Conservation (phyloP, 2,329 filamentous ascomycete species). For the Aspergillus udagawae region DNA sequence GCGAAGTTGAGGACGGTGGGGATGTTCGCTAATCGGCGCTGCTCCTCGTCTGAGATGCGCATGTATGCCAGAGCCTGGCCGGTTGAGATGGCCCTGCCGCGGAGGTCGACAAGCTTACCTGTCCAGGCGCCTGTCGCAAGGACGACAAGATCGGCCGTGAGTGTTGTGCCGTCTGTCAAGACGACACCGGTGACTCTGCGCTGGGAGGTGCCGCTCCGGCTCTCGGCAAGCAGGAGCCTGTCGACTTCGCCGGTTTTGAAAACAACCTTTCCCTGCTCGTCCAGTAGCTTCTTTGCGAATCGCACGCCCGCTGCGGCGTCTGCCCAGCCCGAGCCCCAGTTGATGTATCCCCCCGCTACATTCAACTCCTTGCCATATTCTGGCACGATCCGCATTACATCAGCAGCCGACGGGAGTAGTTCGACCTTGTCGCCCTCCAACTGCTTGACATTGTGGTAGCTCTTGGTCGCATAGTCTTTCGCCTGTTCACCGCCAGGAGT, state of each 20-base stretch:
- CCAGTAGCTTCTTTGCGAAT: conserved; percentile 36
- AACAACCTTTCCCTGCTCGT: conserved; percentile 32
- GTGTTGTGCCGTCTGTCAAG: conserved; percentile 46
- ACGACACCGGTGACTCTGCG: conserved; percentile 44
- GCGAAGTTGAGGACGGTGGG: conserved; percentile 58
- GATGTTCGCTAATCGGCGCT: conserved; percentile 58
- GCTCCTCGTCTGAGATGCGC: conserved; percentile 67
- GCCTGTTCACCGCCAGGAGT: conserved; percentile 26
- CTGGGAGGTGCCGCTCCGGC: conserved; percentile 1
- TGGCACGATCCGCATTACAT: conserved; percentile 32
- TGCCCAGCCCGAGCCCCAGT: conserved; percentile 46
- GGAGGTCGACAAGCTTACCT: conserved; percentile 69
- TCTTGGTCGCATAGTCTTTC: conserved; percentile 35
- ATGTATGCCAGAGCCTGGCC: conserved; percentile 80
- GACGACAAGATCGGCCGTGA: conserved; percentile 68
- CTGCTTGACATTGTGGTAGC: conserved; percentile 38
- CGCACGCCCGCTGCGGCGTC: conserved; percentile 40
- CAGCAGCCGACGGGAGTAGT: conserved; percentile 29
- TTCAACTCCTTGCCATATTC: conserved; percentile 32
- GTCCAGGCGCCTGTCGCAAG: conserved; percentile 89
- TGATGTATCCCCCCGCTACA: conserved; percentile 42
- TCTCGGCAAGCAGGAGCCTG: conserved; percentile 26
- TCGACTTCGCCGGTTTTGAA: conserved; percentile 36
- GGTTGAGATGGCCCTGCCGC: conserved; percentile 71
- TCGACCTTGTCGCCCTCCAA: conserved; percentile 33